Conservation (phyloP, 306 rosid species). For the Vigna trinervia region DNA sequence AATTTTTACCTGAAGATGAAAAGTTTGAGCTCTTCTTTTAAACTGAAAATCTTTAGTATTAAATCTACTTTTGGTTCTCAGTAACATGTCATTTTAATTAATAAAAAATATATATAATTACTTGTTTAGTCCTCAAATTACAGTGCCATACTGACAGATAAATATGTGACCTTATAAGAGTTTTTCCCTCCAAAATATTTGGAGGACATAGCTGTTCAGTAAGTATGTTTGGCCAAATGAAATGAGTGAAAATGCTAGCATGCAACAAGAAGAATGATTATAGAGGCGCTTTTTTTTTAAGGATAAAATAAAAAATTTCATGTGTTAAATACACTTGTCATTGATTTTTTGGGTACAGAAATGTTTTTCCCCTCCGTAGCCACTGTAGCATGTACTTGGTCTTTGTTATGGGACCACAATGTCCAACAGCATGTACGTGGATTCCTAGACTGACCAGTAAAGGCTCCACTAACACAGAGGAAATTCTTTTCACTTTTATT, state of each 20-base stretch:
- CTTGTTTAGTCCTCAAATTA: no score
- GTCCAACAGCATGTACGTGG: constrained; percentile 42
- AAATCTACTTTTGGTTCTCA: no score
- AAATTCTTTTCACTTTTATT: constrained; percentile 54
- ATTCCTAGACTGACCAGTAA: constrained; percentile 58
- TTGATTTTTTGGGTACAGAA: constrained; percentile 22
- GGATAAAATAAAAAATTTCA: constrained; percentile 24
- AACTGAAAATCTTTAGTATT: no score
- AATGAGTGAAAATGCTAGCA: constrained; percentile 22
- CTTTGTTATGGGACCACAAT: constrained; percentile 44
- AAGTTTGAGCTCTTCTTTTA: no score
- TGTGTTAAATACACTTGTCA: constrained; percentile 31
- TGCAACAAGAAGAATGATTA: constrained; percentile 39
- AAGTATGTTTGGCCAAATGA: constrained; percentile 20
- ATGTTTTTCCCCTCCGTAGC: constrained; percentile 28
- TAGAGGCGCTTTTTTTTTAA: constrained; percentile 17
- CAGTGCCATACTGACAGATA: no score
- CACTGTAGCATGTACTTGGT: constrained; percentile 40
- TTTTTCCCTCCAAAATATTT: background rate
- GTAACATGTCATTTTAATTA: no score
- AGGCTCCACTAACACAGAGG: constrained; percentile 64
- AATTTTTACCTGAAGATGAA: no score
- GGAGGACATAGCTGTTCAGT: constrained; percentile 3
- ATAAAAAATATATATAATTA: no score
- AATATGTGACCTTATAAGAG: no score